Percentiles rank a stretch among this genome's conserved stretches.
These are phyloP conservation scores for Amylostereum areolatum DNA, from an alignment of 1,284 basidiomycete genomes.

Conservation along the genomic window DNA sequence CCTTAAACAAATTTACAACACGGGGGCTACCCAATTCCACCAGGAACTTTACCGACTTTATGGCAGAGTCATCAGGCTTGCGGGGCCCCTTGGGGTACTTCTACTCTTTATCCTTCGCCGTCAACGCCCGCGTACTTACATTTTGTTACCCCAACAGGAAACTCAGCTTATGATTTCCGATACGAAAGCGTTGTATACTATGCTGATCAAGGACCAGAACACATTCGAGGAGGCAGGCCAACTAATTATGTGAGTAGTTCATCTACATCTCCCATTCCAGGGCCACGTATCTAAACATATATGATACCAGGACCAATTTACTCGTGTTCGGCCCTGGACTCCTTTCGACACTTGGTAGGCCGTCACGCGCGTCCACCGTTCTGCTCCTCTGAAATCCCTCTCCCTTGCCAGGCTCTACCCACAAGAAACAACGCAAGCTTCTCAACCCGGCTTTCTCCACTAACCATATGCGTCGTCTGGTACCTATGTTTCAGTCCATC, in stretches of 20 bases:
- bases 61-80: background rate
- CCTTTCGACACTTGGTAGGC: conserved; percentile 12
- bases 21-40: background rate
- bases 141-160: no score
- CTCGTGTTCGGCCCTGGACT: conserved; percentile 27
- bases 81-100: background rate
- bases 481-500: conserved; percentile 41
- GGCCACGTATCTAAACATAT: conserved; percentile 19
- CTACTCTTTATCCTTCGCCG: background rate
- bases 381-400: background rate
- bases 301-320: conserved; percentile 14
- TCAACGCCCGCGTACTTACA: background rate
- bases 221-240: conserved; percentile 15
- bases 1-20: background rate
- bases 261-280: background rate
- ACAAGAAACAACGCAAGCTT: conserved; percentile 44
- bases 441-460: conserved; percentile 44
- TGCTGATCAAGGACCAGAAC: conserved; percentile 22
- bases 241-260: conserved; percentile 36
- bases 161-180: conserved; percentile 20
- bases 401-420: conserved; percentile 33
- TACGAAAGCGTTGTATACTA: conserved; percentile 18
- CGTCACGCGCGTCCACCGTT: background rate
- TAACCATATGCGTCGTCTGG: conserved; percentile 36
- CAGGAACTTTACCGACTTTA: background rate